Evolutionary conservation across 306 rosid species (phyloP).

Genomic region (Sphenostylis stenocarpa): DNA sequence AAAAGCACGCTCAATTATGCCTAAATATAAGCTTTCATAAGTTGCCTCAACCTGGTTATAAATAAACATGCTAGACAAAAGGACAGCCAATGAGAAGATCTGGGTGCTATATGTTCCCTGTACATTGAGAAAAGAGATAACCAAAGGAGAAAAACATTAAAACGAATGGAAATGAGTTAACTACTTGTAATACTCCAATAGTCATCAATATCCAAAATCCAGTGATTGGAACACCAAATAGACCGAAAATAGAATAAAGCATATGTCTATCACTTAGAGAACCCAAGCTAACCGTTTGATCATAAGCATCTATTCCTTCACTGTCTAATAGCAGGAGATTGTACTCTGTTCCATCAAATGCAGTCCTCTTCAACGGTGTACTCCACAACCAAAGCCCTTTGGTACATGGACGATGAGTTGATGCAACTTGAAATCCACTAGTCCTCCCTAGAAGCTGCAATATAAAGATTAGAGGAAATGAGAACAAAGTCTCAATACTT

Average conservation of each 20-base stretch:
- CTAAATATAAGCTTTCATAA: slow-evolving; percentile 8
- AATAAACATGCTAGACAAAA: slow-evolving; percentile 89
- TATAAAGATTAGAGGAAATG: neutral
- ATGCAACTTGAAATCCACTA: slow-evolving; percentile 88
- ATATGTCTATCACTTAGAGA: neutral
- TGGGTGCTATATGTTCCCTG: slow-evolving; percentile 98
- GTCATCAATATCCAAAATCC: neutral
- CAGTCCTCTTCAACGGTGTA: slow-evolving; percentile 84
- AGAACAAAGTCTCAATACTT: neutral
- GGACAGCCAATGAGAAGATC: slow-evolving; percentile 90
- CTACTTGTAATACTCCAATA: neutral
- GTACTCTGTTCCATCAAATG: slow-evolving; percentile 91
- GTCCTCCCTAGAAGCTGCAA: slow-evolving; percentile 88
- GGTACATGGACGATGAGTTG: slow-evolving; percentile 92
- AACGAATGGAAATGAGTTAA: neutral
- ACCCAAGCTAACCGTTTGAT: slow-evolving; percentile 71
- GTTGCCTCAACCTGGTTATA: slow-evolving; percentile 78
- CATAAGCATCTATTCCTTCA: slow-evolving; percentile 96
- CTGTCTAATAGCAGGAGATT: slow-evolving; percentile 80
- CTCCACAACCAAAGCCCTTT: slow-evolving; percentile 98
- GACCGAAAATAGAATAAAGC: slow-evolving; percentile 5
- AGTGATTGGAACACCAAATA: neutral
- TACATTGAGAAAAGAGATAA: neutral
- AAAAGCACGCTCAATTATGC: slow-evolving; percentile 3
- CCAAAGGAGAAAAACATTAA: neutral